phyloP scores from a whole-genome alignment of 345 rosid genomes.

The Firmiana major region DNA sequence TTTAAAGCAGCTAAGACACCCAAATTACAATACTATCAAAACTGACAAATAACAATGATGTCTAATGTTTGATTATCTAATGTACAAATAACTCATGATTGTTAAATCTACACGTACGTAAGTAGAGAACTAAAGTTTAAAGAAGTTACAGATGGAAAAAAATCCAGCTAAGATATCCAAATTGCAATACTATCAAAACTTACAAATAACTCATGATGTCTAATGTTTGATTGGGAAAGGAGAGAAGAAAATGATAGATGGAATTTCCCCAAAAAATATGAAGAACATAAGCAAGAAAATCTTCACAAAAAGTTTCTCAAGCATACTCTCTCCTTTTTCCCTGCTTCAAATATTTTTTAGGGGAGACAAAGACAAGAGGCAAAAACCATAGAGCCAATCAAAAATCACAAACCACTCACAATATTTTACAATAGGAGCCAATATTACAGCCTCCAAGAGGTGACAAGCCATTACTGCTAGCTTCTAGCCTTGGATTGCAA shows the following conservation, averaged over 20 bases:
- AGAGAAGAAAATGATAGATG: not conserved
- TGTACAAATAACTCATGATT: too few species aligned
- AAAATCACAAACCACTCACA: conserved; percentile 26
- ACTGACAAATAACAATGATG: conserved; percentile 19
- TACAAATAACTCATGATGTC: conserved; percentile 17
- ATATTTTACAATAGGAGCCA: conserved; percentile 25
- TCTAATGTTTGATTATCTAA: conserved; percentile 1
- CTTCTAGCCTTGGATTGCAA: conserved; percentile 62
- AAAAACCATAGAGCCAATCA: conserved; percentile 18
- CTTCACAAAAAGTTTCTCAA: not conserved
- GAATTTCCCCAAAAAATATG: conserved; percentile 11
- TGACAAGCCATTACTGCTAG: conserved; percentile 25
- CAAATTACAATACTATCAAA: not conserved
- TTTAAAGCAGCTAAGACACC: conserved; percentile 9
- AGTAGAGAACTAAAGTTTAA: not conserved
- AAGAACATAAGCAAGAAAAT: conserved; percentile 2
- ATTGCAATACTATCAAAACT: not conserved
- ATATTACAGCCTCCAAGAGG: conserved; percentile 12
- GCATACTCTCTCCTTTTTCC: not conserved
- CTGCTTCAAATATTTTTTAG: not conserved
- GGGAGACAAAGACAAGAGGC: conserved; percentile 20
- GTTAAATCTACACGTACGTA: not conserved
- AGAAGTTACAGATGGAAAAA: too few species aligned
- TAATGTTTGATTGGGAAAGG: conserved; percentile 4
- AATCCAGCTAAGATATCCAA: conserved; percentile 12